Percentiles rank a stretch among this genome's conserved stretches.
Conservation (phyloP, 1,139 yeast species). For the Trichomonascaceae sp. region DNA sequence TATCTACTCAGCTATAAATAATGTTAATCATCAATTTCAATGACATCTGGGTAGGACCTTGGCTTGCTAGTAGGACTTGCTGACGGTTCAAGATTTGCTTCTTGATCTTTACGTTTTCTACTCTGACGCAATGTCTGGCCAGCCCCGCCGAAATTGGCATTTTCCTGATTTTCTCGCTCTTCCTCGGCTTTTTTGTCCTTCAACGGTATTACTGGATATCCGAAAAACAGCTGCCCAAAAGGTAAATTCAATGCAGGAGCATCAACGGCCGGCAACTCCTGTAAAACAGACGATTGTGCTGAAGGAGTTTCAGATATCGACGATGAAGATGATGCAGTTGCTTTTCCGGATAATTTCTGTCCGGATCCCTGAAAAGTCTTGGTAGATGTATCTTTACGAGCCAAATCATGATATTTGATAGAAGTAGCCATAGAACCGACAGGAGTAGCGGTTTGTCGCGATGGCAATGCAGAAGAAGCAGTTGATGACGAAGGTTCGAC, state of each 20-base stretch:
- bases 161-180: conserved; percentile 32
- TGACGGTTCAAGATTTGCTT: conserved; percentile 37
- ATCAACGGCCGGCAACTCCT: conserved; percentile 44
- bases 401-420: conserved; percentile 58
- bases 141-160: conserved; percentile 36
- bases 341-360: conserved; percentile 41
- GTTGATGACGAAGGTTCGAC: conserved; percentile 57
- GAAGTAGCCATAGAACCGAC: conserved; percentile 74
- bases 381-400: conserved; percentile 21
- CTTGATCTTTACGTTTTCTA: conserved; percentile 62
- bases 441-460: conserved; percentile 27
- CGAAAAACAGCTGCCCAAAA: conserved; percentile 84
- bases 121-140: conserved; percentile 58
- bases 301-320: background rate
- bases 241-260: conserved; percentile 73
- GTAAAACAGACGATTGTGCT: conserved; percentile 32
- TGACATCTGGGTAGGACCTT: conserved; percentile 51
- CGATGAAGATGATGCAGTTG: conserved; percentile 4
- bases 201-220: conserved; percentile 81
- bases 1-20: background rate
- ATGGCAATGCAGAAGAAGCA: conserved; percentile 21
- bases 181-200: conserved; percentile 41
- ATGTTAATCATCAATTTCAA: conserved; percentile 58
- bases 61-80: conserved; percentile 14
- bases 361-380: conserved; percentile 55